phyloP scores from a whole-genome alignment of 257 asterid genomes.

The Coffea eugenioides region DNA sequence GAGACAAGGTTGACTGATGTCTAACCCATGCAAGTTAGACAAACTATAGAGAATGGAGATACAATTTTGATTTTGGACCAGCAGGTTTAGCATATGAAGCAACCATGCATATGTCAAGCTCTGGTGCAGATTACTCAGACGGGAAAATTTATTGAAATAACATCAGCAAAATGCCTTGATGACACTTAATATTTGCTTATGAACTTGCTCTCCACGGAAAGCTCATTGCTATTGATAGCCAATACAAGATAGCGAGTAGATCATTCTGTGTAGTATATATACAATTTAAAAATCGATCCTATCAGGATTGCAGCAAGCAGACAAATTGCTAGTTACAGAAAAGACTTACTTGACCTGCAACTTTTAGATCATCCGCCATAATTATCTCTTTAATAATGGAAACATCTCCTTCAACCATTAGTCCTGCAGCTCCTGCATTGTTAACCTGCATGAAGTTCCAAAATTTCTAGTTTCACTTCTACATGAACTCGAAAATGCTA shows the following conservation, averaged over 20 bases:
- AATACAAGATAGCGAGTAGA: too few species aligned
- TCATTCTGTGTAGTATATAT: background rate
- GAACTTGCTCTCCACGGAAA: background rate
- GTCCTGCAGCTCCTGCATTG: constrained; percentile 28
- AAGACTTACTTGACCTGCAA: constrained; percentile 4
- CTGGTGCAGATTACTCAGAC: background rate
- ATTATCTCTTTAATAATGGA: constrained; percentile 7
- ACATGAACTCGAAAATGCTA: background rate
- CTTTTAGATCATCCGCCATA: background rate
- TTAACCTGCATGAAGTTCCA: constrained; percentile 20
- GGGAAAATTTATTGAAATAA: background rate
- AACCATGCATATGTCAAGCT: background rate
- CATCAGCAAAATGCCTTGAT: background rate
- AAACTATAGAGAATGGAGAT: background rate
- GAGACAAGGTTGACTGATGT: background rate
- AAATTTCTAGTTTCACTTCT: background rate
- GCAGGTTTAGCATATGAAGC: background rate
- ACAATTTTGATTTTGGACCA: background rate
- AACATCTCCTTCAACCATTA: constrained; percentile 25
- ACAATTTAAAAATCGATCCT: background rate
- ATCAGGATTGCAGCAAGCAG: background rate
- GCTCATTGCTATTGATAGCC: background rate
- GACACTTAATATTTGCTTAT: background rate
- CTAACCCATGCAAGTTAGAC: background rate
- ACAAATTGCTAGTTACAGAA: background rate